Evolutionary conservation across 2,329 filamentous ascomycete species (phyloP), one percentile per base, ranked within the genome.

Genomic region (Berkeleyomyces basicola): DNA sequence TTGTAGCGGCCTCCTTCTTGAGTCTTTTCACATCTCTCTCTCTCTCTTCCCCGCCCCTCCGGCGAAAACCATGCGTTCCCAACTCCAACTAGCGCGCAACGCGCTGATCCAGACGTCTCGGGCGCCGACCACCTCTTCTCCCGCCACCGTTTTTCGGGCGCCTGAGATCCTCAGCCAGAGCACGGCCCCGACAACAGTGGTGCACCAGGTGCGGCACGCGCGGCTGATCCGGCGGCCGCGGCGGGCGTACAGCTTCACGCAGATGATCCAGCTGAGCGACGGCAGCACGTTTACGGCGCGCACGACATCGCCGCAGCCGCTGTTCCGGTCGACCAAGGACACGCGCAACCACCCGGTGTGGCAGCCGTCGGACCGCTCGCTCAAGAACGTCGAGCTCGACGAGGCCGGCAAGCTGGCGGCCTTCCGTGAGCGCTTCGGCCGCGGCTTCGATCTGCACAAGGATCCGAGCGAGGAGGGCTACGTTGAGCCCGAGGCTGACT

Each of bases 201-300:
- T 72, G 51, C 67, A 68, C 73, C 75, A 91, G 76, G 78, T 84
- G 71, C 86, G 90, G 65, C 83, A 90, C 72, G 93, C 93, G 61
- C 90, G 88, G 33, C 87, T 96, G 66, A 82, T 97, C 71, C 82
- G 81, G 66, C 89, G 93, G 14, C 90, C 90, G n/a, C 87, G 90
- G 70, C 84, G 91, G 4, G 92, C 93, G 49, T 97, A 96, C 79
- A 89, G 86, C 68, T 97, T 96, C 79, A 96, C 92, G n/a, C 93
- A 99, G 76, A 82, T 99, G 65, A 80, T 99, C 68, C 91, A 90
- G 61, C 86, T 97, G 67, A 89, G 87, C 47, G 93, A 99, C 77
- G 93, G 93, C 68, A 88, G 83, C 70, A 87, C 91, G 65, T 97
- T 83, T 75, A 84, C 86, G 58, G 80, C 85, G 70, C 87, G 87